Evolutionary conservation across 2,329 filamentous ascomycete species (phyloP), one percentile per base, ranked within the genome.

Genomic region (Verticillium klebahnii): DNA sequence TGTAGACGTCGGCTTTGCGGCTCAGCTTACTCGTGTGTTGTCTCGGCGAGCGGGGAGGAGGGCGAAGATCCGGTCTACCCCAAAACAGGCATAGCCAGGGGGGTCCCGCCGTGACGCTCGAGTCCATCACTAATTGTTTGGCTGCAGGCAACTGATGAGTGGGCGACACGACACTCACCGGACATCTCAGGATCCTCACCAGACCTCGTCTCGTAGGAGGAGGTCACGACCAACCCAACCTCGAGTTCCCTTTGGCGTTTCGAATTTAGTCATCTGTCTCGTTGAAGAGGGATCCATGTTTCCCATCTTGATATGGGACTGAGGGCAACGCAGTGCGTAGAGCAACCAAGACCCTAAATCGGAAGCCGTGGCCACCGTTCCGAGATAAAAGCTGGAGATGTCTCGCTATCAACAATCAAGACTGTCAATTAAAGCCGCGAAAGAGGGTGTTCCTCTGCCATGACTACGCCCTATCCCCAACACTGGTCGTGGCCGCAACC

Each of bases 31-130:
- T 74, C 59, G 78, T 82, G 68, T 85, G 63, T 85, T 86, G 6
- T 55, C 25, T 72, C 91, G 82, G 56, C 88, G 84, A 15, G 91
- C 88, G 75, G 96, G 93, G 65, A 57, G 23, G 19, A 57, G n/a
- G 12, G 56, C 37, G 78, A 96, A 96, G 71, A 97, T 97, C 67
- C 93, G 89, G 75, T 97, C 93, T 58, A 97, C 91, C 61, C 93
- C 93, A 72, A 97, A 63, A 95, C 91, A 66, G 84, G 86, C 62
- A 91, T 95, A 75, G 93, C 91, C 66, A 95, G 87, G 64, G 89
- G 88, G 63, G 89, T 88, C 65, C 85, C 91, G 73, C 90, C 91
- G 79, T 94, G 90, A 70, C 89, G 89, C 78, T 93, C 92, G 81
- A 95, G 94, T 72, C 93, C 87, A 63, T 88, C 81, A 67, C 86